A percentile compares a stretch with the other conserved stretches of the same genome.
phyloP scores from a whole-genome alignment of 805 yeast species.

The Hanseniaspora lachancei region DNA sequence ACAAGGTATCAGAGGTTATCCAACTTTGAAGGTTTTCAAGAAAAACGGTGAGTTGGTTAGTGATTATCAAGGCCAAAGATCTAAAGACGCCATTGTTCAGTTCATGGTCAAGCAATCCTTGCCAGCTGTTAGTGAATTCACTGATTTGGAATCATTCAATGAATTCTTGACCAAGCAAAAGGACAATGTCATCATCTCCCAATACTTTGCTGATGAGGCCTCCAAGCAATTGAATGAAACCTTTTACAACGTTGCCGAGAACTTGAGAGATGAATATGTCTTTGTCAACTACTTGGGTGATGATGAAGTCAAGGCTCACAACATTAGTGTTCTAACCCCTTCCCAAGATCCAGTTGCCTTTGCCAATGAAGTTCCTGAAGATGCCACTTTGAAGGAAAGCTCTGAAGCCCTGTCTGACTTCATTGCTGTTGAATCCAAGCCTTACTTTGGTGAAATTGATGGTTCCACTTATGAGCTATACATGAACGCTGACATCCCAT shows the following conservation, averaged over 20 bases:
- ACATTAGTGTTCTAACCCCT: constrained; percentile 24
- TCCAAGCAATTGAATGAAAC: constrained; percentile 39
- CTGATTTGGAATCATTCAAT: constrained; percentile 35
- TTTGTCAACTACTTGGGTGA: constrained; percentile 34
- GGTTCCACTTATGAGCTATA: constrained; percentile 66
- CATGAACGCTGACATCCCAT: constrained; percentile 58
- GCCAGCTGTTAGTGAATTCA: constrained; percentile 54
- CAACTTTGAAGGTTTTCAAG: constrained; percentile 67
- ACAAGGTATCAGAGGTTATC: constrained; percentile 67
- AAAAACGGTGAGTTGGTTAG: constrained; percentile 34
- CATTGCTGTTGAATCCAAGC: constrained; percentile 49
- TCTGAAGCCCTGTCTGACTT: constrained; percentile 22
- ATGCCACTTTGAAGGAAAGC: constrained; percentile 14
- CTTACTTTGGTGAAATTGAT: constrained; percentile 76
- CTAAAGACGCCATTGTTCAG: constrained; percentile 59
- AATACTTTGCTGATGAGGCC: constrained; percentile 43
- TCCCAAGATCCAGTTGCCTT: constrained; percentile 15
- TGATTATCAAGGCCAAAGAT: constrained; percentile 78
- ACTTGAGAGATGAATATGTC: constrained; percentile 46
- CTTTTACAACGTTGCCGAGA: constrained; percentile 48
- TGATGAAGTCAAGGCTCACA: constrained; percentile 14
- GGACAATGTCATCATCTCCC: constrained; percentile 27
- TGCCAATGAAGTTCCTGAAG: background rate
- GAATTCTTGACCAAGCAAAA: constrained; percentile 29
- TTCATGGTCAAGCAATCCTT: constrained; percentile 71